A percentile compares a stretch with the other conserved stretches of the same genome.
Conservation (phyloP, 2,329 filamentous ascomycete species). For the Trichoderma harzianum region DNA sequence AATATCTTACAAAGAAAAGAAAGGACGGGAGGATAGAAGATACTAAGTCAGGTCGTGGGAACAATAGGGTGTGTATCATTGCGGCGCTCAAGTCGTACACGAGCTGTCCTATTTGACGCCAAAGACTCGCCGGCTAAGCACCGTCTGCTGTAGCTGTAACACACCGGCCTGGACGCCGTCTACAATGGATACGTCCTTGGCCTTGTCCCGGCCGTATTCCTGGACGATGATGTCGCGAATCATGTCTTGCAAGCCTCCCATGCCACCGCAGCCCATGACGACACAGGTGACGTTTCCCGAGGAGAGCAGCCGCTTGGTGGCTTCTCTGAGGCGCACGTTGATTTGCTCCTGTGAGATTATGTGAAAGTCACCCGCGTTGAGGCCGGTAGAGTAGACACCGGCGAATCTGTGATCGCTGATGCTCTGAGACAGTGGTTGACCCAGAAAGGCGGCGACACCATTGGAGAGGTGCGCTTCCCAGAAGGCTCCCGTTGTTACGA, state of each 20-base stretch:
- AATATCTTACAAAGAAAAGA: not conserved
- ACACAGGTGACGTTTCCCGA: constrained; percentile 61
- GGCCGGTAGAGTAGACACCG: constrained; percentile 76
- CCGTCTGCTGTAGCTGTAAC: constrained; percentile 55
- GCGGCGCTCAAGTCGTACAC: not conserved
- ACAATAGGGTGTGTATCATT: not conserved
- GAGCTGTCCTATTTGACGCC: constrained; percentile 6
- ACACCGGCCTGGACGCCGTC: constrained; percentile 76
- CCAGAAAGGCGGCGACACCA: constrained; percentile 65
- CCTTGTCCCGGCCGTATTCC: constrained; percentile 30
- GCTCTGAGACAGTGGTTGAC: constrained; percentile 31
- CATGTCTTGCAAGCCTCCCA: constrained; percentile 78
- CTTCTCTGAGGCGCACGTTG: constrained; percentile 61
- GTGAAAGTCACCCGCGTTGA: constrained; percentile 79
- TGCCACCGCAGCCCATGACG: constrained; percentile 85
- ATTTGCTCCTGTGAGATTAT: constrained; percentile 63
- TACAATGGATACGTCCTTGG: constrained; percentile 53
- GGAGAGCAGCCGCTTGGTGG: constrained; percentile 63
- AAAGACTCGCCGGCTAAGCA: constrained; percentile 44
- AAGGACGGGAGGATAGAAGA: not conserved
- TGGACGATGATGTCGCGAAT: constrained; percentile 68
- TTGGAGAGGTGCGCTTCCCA: constrained; percentile 72
- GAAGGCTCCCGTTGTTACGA: constrained; percentile 80
- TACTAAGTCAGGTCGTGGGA: not conserved
- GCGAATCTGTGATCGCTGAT: constrained; percentile 54